A percentile compares a stretch with the other conserved stretches of the same genome.
Conservation (phyloP, 306 rosid genomes). For the Malus domestica region ASM211411v1 NC_041805.1:6111501-6112000, state of each 20-base stretch:
- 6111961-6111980: neutral
- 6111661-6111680: conserved; percentile 31
- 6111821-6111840: conserved; percentile 7
- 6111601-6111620: conserved; percentile 45
- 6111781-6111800: conserved; percentile 14
- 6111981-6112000: neutral
- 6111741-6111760: conserved; percentile 3
- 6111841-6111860: neutral
- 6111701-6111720: neutral
- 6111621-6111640: conserved; percentile 47
- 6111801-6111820: conserved; percentile 16
- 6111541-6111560: conserved; percentile 21
- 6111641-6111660: conserved; percentile 36
- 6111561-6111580: conserved; percentile 31
- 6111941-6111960: conserved; percentile 16
- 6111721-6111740: neutral
- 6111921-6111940: conserved; percentile 40
- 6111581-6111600: conserved; percentile 93
- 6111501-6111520: conserved; percentile 35
- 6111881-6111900: conserved; percentile 34
- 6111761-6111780: conserved; percentile 23
- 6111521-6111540: conserved; percentile 47
- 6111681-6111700: neutral
- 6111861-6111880: conserved; percentile 5
- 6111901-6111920: conserved; percentile 29